A percentile compares a stretch with the other conserved stretches of the same genome.
Evolutionary conservation across 345 rosid genomes (phyloP).

Genomic region (Pelargonium nanum): DNA sequence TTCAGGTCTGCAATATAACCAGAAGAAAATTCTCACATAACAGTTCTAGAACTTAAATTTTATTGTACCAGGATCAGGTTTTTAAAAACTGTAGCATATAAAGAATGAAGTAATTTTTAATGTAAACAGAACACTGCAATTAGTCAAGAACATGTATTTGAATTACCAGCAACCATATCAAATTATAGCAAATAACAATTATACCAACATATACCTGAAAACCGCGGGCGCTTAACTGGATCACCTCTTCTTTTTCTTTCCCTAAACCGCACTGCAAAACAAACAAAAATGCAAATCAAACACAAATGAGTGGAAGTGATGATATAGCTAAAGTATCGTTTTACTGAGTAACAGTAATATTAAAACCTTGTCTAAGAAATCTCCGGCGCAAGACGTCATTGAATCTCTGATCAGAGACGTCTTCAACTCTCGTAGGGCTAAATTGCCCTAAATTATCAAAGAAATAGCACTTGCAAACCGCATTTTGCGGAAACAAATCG

Average conservation of each 20-base stretch:
- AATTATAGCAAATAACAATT: background rate
- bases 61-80: background rate
- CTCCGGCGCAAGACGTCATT: constrained; percentile 57
- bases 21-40: background rate
- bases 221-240: constrained; percentile 19
- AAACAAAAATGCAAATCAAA: constrained; percentile 4
- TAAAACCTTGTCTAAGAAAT: constrained; percentile 71
- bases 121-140: background rate
- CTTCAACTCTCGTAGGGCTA: constrained; percentile 25
- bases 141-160: background rate
- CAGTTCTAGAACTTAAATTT: background rate
- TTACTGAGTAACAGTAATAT: background rate
- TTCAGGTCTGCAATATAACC: constrained; percentile 32
- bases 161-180: background rate
- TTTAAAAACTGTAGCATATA: background rate
- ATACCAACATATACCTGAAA: constrained; percentile 26
- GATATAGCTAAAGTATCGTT: background rate
- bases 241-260: constrained; percentile 30
- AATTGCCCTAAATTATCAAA: constrained; percentile 63
- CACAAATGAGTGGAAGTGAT: background rate
- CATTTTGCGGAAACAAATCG: constrained; percentile 51
- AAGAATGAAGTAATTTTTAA: no score
- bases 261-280: constrained; percentile 43
- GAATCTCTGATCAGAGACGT: constrained; percentile 43
- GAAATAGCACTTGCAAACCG: constrained; percentile 82